Evolutionary conservation across 306 rosid genomes (phyloP).

Genomic region (Mucuna pruriens): DNA sequence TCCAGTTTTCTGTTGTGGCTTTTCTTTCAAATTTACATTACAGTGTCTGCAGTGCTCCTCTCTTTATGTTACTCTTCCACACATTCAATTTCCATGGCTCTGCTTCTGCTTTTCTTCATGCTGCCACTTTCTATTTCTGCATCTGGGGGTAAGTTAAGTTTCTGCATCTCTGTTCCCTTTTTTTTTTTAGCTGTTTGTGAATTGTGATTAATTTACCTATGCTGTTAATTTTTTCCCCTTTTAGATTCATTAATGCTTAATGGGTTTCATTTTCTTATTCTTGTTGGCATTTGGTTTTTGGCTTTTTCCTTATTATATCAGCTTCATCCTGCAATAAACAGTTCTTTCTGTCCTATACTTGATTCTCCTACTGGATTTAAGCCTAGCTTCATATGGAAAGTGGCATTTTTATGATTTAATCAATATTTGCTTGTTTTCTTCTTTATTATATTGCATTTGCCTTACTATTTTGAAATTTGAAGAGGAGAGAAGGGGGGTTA

Average conservation of each 20-base stretch:
- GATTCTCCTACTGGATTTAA: not conserved
- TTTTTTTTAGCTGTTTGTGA: not conserved
- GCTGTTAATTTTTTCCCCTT: not conserved
- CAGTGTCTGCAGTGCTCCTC: slow-evolving; percentile 29
- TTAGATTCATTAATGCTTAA: not conserved
- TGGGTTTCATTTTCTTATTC: slow-evolving; percentile 20
- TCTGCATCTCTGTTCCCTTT: slow-evolving; percentile 8
- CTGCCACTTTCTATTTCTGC: slow-evolving; percentile 60
- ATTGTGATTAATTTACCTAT: not conserved
- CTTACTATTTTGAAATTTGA: not conserved
- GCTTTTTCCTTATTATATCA: not conserved
- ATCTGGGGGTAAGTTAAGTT: slow-evolving; percentile 56
- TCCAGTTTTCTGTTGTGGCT: slow-evolving; percentile 27
- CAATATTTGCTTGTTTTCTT: not conserved
- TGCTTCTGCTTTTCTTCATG: slow-evolving; percentile 52
- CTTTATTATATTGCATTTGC: not conserved
- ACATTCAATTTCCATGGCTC: slow-evolving; percentile 49
- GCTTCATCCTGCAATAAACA: not conserved
- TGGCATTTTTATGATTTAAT: not conserved
- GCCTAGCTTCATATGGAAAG: not conserved
- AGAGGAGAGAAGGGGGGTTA: not conserved
- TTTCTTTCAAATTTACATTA: slow-evolving; percentile 25
- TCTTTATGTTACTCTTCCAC: slow-evolving; percentile 24
- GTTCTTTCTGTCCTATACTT: not conserved
- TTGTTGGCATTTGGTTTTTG: not conserved